Base-by-base conservation (phyloP, 441 rosid species). In the Pelargonium myrrhifolium region DNA sequence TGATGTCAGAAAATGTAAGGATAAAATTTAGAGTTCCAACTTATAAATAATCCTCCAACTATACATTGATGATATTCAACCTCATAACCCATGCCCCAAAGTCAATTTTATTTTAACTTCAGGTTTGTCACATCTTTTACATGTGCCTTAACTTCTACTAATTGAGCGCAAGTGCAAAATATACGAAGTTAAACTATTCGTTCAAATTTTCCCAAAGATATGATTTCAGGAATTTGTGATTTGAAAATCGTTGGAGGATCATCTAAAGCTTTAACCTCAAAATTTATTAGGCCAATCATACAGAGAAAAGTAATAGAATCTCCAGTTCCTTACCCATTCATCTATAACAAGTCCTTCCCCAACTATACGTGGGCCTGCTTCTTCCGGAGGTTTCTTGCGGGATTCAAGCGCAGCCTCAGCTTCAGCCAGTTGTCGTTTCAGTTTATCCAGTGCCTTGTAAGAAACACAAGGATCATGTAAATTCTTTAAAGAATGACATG, bases 311-410 rank as follows among this genome's bases (percentile, higher is more conserved):
- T 43, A 39, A 71, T 58, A 47, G 35, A 64, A 58, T 26, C 14
- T 65, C 17, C 35, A 26, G 26, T 15, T 14, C 26, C 80, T 82
- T 71, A 87, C 92, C 90, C 93, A 88, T 84, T 88, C 89, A 75
- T 88, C 89, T 72, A 88, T 82, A 21, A 86, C 93, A 39, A 85
- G 87, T 63, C 89, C 93, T 84, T 84, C 90, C 28, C 84, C 84
- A 35, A 74, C 84, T 18, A 80, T 73, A 11, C 80, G 58, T 0
- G 84, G 76, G 12, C 77, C 77, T 20, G 81, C 31, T 20, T 76
- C 89, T 71, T 86, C 81, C 7, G 77, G 81, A 56, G 86, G 90
- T 65, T 78, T 87, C 77, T 86, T 88, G 71, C 77, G 74, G 24
- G 82, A 66, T 75, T 84, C 86, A 0, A 86, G 80, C n/a, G 85